Base-by-base conservation (phyloP, 169 alveolate genomes). In the Cryptosporidium sp. region DNA sequence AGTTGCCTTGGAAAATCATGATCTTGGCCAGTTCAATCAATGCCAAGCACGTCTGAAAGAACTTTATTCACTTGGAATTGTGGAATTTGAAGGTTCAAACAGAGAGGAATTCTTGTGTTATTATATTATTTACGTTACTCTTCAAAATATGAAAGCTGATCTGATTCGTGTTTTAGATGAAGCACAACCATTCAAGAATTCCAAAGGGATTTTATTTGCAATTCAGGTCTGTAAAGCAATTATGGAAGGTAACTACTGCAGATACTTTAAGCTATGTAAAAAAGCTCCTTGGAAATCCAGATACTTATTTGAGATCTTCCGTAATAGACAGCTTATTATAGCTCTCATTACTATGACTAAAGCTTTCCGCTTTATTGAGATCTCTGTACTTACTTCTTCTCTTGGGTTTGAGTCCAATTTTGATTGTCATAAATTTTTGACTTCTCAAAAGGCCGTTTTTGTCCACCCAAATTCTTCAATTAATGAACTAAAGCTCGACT, bases 11-110 rank as follows among this genome's bases (percentile, higher is more conserved):
- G 96, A 95, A 75, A 92, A 95, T 69, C 95, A 94, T 29, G 99
- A 97, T 93, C 86, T 97, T 44, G 98, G 96, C 67, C 98, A 97
- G 75, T 97, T 96, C 70, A 96, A 96, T 86, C 97, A 96, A 85
- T 97, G 99, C 85, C 97, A 97, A 75, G 96, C 98, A 52, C 96
- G 97, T 84, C 94, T 97, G 29, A 92, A 91, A 53, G 96, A 96
- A 62, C 89, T 97, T 39, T 94, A 94, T 56, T 87, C 92, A 33
- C 72, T 85, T 62, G 95, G 95, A 6, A 48, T 92, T 52, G 86
- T 94, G 62, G 95, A 85, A 37, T 80, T 80, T 80, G 89, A 80
- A n/a, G 23, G 51, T 8, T 62, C 75, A 0, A 80, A 60, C n/a
- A 70, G 92, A 92, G 91, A 87, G 48, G 95, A 93, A 37, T 93